Conservation (phyloP, 2,329 filamentous ascomycete species). For the Pyrenophora tritici-repentis region DNA sequence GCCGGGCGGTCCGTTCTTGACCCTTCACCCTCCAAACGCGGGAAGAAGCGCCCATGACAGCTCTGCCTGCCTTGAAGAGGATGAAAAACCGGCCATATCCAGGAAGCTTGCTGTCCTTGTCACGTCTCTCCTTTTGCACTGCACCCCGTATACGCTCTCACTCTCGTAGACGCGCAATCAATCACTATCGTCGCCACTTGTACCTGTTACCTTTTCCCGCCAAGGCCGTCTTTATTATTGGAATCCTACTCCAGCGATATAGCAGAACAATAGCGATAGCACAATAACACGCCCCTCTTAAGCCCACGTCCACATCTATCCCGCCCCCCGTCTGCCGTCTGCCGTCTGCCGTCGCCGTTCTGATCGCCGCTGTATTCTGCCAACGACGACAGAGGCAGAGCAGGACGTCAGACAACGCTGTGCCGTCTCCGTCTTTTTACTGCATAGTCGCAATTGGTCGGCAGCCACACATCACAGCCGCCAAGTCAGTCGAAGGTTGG, state of each 20-base stretch:
- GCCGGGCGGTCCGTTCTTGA: constrained; percentile 9
- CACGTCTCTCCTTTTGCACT: not conserved
- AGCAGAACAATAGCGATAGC: constrained; percentile 10
- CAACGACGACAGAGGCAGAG: not conserved
- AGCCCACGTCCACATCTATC: not conserved
- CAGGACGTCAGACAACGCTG: constrained; percentile 29
- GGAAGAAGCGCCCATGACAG: not conserved
- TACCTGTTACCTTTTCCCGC: constrained; percentile 21
- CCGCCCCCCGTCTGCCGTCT: not conserved
- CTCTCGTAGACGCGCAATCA: not conserved
- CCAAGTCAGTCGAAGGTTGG: constrained; percentile 13
- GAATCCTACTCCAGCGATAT: constrained; percentile 19
- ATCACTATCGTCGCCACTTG: constrained; percentile 15
- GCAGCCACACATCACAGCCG: constrained; percentile 33
- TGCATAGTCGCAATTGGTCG: constrained; percentile 27
- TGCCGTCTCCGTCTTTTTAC: constrained; percentile 25
- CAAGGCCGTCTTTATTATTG: constrained; percentile 32
- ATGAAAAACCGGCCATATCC: not conserved
- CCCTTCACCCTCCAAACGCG: constrained; percentile 5
- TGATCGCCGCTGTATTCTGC: constrained; percentile 17
- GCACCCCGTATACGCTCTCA: not conserved
- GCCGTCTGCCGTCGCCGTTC: too few relatives aligned
- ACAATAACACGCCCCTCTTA: constrained; percentile 4
- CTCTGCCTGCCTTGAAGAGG: too few relatives aligned
- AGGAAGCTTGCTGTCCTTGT: not conserved